phyloP scores from a whole-genome alignment of 495 filamentous ascomycete species.

The Glarea lozoyensis region DNA sequence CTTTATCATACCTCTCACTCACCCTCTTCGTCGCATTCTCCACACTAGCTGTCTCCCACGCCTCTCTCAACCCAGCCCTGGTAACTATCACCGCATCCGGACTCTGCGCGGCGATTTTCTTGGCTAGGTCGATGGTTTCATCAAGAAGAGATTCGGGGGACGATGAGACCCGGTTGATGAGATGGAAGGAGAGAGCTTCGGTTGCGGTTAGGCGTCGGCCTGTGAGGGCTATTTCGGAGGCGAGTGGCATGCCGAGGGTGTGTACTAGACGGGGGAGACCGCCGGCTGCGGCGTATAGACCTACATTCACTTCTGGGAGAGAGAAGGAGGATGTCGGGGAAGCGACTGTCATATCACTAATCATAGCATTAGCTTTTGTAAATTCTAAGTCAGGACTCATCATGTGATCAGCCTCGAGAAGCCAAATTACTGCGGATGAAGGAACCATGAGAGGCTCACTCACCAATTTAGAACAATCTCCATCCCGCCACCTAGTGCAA shows the following conservation, averaged over 20 bases:
- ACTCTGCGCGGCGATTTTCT: constrained; percentile 49
- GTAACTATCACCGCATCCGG: constrained; percentile 68
- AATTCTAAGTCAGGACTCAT: too few relatives aligned
- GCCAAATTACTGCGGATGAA: too few relatives aligned
- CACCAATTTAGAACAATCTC: constrained; percentile 62
- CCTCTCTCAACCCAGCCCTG: constrained; percentile 55
- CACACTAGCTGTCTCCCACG: constrained; percentile 51
- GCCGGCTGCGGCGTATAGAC: constrained; percentile 66
- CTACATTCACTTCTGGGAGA: constrained; percentile 63
- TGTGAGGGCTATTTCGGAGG: constrained; percentile 66
- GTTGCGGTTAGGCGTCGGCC: constrained; percentile 51
- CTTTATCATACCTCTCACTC: constrained; percentile 43
- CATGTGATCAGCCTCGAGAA: too few relatives aligned
- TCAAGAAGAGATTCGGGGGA: constrained; percentile 33
- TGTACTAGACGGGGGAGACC: constrained; percentile 64
- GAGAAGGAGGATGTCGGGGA: constrained; percentile 49
- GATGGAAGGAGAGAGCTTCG: constrained; percentile 60
- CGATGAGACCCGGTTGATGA: constrained; percentile 64
- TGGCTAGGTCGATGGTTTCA: constrained; percentile 44
- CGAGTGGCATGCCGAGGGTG: constrained; percentile 58
- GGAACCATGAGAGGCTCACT: too few relatives aligned
- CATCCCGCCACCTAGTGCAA: constrained; percentile 66
- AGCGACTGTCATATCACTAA: constrained; percentile 64
- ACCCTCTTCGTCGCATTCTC: constrained; percentile 51
- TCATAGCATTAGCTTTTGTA: neutral